These are phyloP conservation scores for Psilocybe cyanescens DNA, from an alignment of 768 basidiomycete genomes.

Conservation along the genomic window DNA sequence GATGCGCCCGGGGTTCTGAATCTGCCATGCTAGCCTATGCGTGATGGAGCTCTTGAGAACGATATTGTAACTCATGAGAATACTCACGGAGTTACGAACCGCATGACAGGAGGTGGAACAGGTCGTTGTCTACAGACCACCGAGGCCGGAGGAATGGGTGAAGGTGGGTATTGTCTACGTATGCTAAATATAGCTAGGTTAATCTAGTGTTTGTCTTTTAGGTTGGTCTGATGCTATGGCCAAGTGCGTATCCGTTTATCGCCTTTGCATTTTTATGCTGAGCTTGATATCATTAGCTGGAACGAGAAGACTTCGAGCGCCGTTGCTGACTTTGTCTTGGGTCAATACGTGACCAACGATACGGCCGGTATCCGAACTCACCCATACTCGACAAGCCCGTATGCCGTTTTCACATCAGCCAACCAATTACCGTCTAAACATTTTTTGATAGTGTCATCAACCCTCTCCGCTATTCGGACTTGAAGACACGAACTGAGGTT, in stretches of 20 bases:
- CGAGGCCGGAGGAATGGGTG: conserved; percentile 71
- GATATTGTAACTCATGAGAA: conserved; percentile 55
- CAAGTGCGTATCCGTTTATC: conserved; percentile 27
- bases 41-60: conserved; percentile 67
- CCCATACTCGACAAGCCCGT: conserved; percentile 55
- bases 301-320: conserved; percentile 41
- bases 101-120: conserved; percentile 57
- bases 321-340: conserved; percentile 44
- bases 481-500: conserved; percentile 39
- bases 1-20: background rate
- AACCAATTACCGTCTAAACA: background rate
- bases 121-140: conserved; percentile 64
- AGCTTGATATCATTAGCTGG: conserved; percentile 30
- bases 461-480: conserved; percentile 38
- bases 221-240: conserved; percentile 63
- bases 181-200: background rate
- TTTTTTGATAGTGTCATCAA: conserved; percentile 34
- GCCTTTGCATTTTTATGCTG: background rate
- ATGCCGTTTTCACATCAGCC: conserved; percentile 19
- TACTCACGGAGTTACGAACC: conserved; percentile 47
- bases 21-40: conserved; percentile 38
- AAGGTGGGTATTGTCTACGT: conserved; percentile 34
- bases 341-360: conserved; percentile 56
- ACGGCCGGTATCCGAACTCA: conserved; percentile 55
- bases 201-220: background rate